Evolutionary conservation across 176 grass and related monocot species (phyloP).

Genomic region (Neostapfia colusana): DNA sequence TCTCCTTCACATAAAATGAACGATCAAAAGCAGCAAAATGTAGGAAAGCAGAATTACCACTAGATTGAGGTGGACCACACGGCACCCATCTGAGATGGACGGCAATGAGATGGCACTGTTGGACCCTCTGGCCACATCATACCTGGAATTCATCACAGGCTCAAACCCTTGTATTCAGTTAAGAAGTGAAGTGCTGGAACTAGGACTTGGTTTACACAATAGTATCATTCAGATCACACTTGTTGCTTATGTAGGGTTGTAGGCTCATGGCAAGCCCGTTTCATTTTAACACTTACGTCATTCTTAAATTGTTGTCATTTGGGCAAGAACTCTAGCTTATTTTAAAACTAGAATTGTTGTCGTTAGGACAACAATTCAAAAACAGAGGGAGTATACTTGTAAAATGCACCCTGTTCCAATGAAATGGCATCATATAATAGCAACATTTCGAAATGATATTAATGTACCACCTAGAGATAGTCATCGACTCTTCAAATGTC

Average conservation of each 20-base stretch:
- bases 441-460: background rate
- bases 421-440: background rate
- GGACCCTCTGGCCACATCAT: constrained; percentile 57
- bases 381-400: background rate
- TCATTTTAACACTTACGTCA: no score
- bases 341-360: no score
- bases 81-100: constrained; percentile 57
- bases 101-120: constrained; percentile 20
- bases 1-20: constrained; percentile 7
- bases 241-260: no score
- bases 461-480: background rate
- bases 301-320: no score
- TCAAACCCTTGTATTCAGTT: background rate
- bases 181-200: background rate
- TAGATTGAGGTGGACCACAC: constrained; percentile 84
- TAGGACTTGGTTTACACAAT: no score
- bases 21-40: background rate
- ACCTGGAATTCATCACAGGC: constrained; percentile 47
- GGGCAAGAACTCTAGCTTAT: no score
- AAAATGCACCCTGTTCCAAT: background rate
- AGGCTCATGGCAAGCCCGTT: no score
- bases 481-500: background rate
- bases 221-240: no score
- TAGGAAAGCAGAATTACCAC: constrained; percentile 48
- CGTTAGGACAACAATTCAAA: no score